phyloP scores from a whole-genome alignment of 441 rosid species.

The Aleurites moluccanus region DNA sequence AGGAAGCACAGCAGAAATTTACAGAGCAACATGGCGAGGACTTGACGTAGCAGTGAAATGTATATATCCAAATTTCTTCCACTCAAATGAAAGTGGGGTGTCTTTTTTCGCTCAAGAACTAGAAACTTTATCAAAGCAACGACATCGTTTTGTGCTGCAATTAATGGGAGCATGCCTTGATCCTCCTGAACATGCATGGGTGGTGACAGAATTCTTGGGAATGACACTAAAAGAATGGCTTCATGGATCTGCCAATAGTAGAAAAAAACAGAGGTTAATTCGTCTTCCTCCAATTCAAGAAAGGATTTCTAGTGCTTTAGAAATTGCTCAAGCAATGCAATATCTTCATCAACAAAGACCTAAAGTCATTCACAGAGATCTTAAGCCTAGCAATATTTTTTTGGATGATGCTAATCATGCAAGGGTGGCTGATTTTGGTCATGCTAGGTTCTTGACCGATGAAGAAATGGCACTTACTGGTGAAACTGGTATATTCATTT shows the following conservation, averaged over 20 bases:
- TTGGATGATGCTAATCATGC: constrained; percentile 46
- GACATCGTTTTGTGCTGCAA: constrained; percentile 49
- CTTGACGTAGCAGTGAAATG: constrained; percentile 58
- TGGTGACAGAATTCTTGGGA: constrained; percentile 45
- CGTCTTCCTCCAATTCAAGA: constrained; percentile 43
- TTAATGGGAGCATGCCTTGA: constrained; percentile 56
- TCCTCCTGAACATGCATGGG: constrained; percentile 54
- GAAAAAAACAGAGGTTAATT: constrained; percentile 30
- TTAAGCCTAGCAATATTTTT: constrained; percentile 63
- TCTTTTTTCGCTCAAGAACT: constrained; percentile 53
- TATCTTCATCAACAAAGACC: constrained; percentile 62
- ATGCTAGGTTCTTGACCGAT: constrained; percentile 48
- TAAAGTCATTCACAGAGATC: constrained; percentile 51
- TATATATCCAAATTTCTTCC: constrained; percentile 44
- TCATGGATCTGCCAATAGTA: constrained; percentile 36
- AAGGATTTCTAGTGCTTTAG: constrained; percentile 42
- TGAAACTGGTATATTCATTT: constrained; percentile 41
- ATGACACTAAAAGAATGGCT: constrained; percentile 58
- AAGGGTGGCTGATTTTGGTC: constrained; percentile 62
- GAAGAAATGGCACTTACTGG: constrained; percentile 56
- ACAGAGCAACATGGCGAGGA: constrained; percentile 53
- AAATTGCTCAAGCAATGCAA: constrained; percentile 64
- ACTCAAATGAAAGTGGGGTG: constrained; percentile 32
- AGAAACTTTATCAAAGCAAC: constrained; percentile 49
- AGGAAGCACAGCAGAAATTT: constrained; percentile 57